A percentile compares a stretch with the other conserved stretches of the same genome.
phyloP scores from a whole-genome alignment of 164 flowering plant species.

The Chloranthus sessilifolius region DNA sequence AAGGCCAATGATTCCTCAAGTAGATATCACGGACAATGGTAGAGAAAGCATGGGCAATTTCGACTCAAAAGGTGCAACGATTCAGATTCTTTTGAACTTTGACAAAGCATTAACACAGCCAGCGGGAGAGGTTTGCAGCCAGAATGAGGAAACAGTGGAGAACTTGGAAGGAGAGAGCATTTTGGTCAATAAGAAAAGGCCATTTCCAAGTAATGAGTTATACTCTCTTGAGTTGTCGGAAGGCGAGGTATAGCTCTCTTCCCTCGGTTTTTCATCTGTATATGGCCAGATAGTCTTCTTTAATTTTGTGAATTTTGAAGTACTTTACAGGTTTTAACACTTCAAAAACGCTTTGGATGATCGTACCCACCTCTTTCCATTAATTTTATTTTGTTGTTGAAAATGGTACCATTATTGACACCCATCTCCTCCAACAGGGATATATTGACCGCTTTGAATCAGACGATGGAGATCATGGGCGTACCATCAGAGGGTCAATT shows the following conservation, averaged over 20 bases:
- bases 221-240: constrained; percentile 17
- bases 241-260: constrained; percentile 31
- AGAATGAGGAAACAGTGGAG: constrained; percentile 23
- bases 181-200: constrained; percentile 30
- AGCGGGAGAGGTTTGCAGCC: constrained; percentile 21
- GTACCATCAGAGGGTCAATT: too few species aligned
- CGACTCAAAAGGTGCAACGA: constrained; percentile 67
- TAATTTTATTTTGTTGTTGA: too few species aligned
- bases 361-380: too few species aligned
- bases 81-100: constrained; percentile 62
- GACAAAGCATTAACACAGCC: constrained; percentile 21
- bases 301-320: too few species aligned
- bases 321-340: too few species aligned
- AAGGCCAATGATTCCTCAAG: too few species aligned
- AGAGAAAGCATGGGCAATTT: constrained; percentile 60
- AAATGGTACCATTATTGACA: too few species aligned
- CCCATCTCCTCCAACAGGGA: too few species aligned
- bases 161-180: constrained; percentile 29
- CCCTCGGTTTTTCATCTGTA: constrained; percentile 4
- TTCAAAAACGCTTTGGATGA: too few species aligned
- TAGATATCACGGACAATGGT: constrained; percentile 20
- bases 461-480: too few species aligned
- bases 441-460: too few species aligned
- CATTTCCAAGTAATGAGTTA: constrained; percentile 22
- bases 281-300: not conserved